Evolutionary conservation across 1,284 basidiomycete genomes (phyloP), one percentile per base, ranked within the genome.

Genomic region (Boletus semigastroideus): DNA sequence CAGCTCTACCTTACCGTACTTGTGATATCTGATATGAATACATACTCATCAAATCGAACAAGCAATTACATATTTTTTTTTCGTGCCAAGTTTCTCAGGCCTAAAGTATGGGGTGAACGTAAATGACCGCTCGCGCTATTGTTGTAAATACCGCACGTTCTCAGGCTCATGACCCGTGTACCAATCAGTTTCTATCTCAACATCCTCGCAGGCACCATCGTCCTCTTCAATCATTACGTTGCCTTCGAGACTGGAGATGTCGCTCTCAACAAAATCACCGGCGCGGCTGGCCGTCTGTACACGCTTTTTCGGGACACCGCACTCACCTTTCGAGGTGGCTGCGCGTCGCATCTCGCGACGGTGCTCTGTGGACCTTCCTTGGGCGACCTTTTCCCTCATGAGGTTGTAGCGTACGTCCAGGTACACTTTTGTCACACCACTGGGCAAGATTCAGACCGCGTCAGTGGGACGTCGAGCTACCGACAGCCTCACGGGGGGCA

Each of bases 261-360:
- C 5, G 63, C 59, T 1, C 48, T 63, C 40, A 62, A 62, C 46
- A 65, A 63, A 38, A 31, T 62, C 27, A 57, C 61, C 0, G 53
- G 62, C 2, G 61, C 62, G n/a, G 28, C 48, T 20, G 50, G 31
- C n/a, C 59, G 54, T 33, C 62, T 65, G 46, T 62, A 48, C 25
- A 20, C 33, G 14, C 42, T 64, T 42, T 56, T 63, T 14, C 51
- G 25, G 33, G 48, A 54, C 12, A 31, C 48, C 6, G 33, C 27
- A 16, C 14, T 36, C 30, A 28, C 55, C 5, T 19, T 61, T 10
- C 52, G 46, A 42, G 39, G 49, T 36, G 49, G 41, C 12, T 60
- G 19, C 20, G 22, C 41, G 5, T 46, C 46, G 10, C 36, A 8
- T 11, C 27, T 54, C 20, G 44, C 49, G 22, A 20, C 19, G 9